Evolutionary conservation across 345 rosid genomes (phyloP), one percentile per base, ranked within the genome.

Genomic region (Punica granatum): DNA sequence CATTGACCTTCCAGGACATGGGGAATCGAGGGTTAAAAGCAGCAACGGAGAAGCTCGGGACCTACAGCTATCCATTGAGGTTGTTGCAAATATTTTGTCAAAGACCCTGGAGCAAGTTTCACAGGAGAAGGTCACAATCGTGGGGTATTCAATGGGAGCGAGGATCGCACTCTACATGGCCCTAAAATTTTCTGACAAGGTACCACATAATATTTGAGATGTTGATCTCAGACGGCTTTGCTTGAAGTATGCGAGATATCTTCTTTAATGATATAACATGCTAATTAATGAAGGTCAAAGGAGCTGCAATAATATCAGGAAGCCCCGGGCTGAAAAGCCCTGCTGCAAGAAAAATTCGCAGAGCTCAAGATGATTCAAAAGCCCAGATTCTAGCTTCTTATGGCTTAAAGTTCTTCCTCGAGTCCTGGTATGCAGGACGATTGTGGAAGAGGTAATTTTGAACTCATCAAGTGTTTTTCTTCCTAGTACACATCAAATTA

Each of bases 101-200:
- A 75, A 77, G 71, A 59, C 87, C 76, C 78, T 87, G 60, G 78
- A 80, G 67, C 80, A 71, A 26, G 69, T 89, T 67, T 80, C 85
- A 69, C 84, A 90, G 26, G 76, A 76, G 64, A 83, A 84, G 72
- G 76, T 87, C n/a, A 80, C 81, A 39, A 58, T 93, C 44, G 89
- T 87, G 72, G 97, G 94, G 61, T 93, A 93, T 72, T 93, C 97
- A 21, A 86, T 90, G 98, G 97, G 98, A 70, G 96, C 90, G 71
- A 84, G 97, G 80, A 87, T 90, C 35, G 96, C 97, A 31, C 71
- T 93, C 76, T 84, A 82, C 82, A 88, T 87, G 90, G 89, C 93
- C 61, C 75, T 88, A 75, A 82, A 76, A 64, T 84, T 82, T 74
- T 67, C 65, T 42, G 60, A 86, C 56, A 84, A 78, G 96, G 98